phyloP scores from a whole-genome alignment of 768 basidiomycete genomes.

The Hygrophorus pudorinus region DNA sequence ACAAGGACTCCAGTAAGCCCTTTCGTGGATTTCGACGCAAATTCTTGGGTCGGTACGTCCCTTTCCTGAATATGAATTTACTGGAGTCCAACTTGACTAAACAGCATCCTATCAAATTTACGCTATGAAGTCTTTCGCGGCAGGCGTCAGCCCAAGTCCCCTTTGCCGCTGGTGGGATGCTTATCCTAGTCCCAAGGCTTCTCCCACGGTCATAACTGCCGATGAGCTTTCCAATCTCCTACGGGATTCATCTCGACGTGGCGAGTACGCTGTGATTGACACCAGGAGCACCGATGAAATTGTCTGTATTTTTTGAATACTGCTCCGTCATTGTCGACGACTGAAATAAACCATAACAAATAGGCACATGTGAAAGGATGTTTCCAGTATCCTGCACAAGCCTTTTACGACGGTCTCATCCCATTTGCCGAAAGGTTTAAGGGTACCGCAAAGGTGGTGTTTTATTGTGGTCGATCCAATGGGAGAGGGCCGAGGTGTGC shows the following conservation, averaged over 20 bases:
- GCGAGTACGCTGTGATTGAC: constrained; percentile 35
- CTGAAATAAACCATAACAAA: background rate
- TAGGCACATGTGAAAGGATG: constrained; percentile 36
- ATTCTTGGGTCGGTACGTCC: constrained; percentile 34
- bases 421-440: constrained; percentile 31
- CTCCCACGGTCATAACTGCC: constrained; percentile 21
- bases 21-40: constrained; percentile 22
- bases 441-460: constrained; percentile 33
- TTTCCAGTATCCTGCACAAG: constrained; percentile 37
- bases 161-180: constrained; percentile 46
- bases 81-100: background rate
- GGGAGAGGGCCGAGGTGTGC: constrained; percentile 47
- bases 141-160: constrained; percentile 5
- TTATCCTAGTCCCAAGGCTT: constrained; percentile 30
- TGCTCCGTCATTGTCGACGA: background rate
- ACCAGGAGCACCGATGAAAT: constrained; percentile 37
- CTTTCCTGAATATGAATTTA: background rate
- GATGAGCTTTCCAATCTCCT: constrained; percentile 30
- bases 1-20: background rate
- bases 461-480: constrained; percentile 43
- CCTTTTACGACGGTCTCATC: constrained; percentile 36
- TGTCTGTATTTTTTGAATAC: constrained; percentile 21
- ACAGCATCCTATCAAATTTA: constrained; percentile 39
- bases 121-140: constrained; percentile 24
- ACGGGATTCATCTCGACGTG: constrained; percentile 7